Evolutionary conservation across 148 eudicot species (phyloP), one percentile per base, ranked within the genome.

Genomic region (Pharnaceum exiguum): DNA sequence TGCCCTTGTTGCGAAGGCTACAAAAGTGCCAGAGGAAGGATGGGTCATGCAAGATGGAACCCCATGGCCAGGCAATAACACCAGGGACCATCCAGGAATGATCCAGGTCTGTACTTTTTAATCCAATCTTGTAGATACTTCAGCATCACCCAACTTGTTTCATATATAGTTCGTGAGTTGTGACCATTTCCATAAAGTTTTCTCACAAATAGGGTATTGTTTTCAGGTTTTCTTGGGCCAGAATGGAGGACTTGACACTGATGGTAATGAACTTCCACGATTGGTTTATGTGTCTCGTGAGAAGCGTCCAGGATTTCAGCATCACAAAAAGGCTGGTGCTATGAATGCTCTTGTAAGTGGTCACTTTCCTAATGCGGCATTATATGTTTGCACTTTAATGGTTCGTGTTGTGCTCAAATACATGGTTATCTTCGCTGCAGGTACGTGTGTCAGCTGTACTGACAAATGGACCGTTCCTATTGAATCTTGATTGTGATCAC

Each of bases 1-100:
- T 60, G 78, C 71, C 29, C 78, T 69, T 28, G 78, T 74, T 68
- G 78, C 78, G 31, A 74, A 74, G 56, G 78, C 78, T 24, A 19
- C 10, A 69, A 74, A 74, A 60, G 71, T 74, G 60, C 78, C 78
- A 24, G 78, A 74, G 36, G 74, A 69, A 64, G 78, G 78, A 64
- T 74, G 78, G 78, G 65, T 69, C 42, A 74, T 74, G 74, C 78
- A 69, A 57, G 78, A 74, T 59, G 74, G 78, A 62, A 74, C 78
- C 19, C 78, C 78, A 57, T 74, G 78, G 78, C 78, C 78, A 19
- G 78, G 78, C 31, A 74, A 74, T 70, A 74, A 74, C 47, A 74
- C 71, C 36, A 74, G 78, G 45, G 78, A 74, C 62, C 78, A 74
- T 49, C 78, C 78, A 7, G 78, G 78, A 61, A 74, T 74, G 78